Evolutionary conservation across 2,329 filamentous ascomycete genomes (phyloP).

Genomic region (Cordyceps sp.): DNA sequence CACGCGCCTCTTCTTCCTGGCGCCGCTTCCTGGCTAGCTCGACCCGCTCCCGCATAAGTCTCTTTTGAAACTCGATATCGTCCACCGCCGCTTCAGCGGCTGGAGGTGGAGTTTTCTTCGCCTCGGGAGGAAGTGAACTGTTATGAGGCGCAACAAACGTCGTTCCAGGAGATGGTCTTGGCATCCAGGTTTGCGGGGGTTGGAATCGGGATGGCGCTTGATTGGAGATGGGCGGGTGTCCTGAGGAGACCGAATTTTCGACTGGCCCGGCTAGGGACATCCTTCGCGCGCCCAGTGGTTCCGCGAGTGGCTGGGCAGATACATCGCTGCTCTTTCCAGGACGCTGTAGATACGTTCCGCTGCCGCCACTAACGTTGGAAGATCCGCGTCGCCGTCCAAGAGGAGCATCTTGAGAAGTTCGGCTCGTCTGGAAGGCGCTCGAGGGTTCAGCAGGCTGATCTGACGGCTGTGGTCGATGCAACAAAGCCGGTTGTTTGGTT

Average conservation of each 20-base stretch:
- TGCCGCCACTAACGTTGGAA: conserved; percentile 81
- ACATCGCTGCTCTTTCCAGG: conserved; percentile 25
- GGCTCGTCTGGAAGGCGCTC: conserved; percentile 67
- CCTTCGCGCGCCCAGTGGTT: conserved; percentile 26
- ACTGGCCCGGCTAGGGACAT: conserved; percentile 31
- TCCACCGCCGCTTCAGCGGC: conserved; percentile 24
- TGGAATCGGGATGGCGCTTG: conserved; percentile 12
- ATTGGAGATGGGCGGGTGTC: conserved; percentile 8
- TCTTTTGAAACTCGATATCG: conserved; percentile 48
- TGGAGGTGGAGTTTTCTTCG: conserved; percentile 14
- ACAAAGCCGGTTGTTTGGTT: conserved; percentile 55
- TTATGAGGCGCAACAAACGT: conserved; percentile 22
- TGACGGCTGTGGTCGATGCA: conserved; percentile 54
- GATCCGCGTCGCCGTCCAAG: conserved; percentile 70
- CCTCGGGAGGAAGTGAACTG: conserved; percentile 9
- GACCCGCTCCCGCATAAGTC: conserved; percentile 54
- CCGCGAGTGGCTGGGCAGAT: conserved; percentile 21
- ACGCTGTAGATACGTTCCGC: conserved; percentile 50
- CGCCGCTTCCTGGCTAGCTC: conserved; percentile 53
- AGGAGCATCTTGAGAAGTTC: conserved; percentile 47
- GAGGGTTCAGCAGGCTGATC: conserved; percentile 68
- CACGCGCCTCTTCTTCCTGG: conserved; percentile 51
- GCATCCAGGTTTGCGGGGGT: conserved; percentile 9
- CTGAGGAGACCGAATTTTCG: conserved; percentile 32
- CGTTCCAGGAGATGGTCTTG: conserved; percentile 25